Evolutionary conservation across 2,329 filamentous ascomycete genomes (phyloP).

Genomic region (Fusarium secorum): DNA sequence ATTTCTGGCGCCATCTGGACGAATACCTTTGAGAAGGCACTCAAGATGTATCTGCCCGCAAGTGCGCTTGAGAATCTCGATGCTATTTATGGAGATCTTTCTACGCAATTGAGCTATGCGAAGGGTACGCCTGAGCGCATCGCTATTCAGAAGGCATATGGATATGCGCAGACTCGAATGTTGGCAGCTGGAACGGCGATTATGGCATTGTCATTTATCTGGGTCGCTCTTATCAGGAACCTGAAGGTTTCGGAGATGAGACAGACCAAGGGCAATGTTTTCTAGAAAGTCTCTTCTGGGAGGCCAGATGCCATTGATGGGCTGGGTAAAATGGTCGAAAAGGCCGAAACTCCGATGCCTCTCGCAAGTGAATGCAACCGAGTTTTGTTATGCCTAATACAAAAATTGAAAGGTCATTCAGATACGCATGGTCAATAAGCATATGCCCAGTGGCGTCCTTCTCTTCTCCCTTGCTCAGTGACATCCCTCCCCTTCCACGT

Average conservation of each 20-base stretch:
- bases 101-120: background rate
- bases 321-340: background rate
- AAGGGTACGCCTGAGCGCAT: conserved; percentile 2
- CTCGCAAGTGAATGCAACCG: background rate
- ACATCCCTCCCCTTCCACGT: background rate
- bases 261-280: conserved; percentile 28
- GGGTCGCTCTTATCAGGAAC: conserved; percentile 33
- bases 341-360: background rate
- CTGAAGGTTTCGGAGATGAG: conserved; percentile 31
- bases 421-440: background rate
- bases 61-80: background rate
- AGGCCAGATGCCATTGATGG: background rate
- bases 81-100: conserved; percentile 1
- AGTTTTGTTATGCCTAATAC: background rate
- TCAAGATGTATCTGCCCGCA: background rate
- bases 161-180: conserved; percentile 26
- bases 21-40: conserved; percentile 46
- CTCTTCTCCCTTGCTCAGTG: background rate
- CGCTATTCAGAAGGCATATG: conserved; percentile 12
- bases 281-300: background rate
- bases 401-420: background rate
- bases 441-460: background rate
- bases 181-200: conserved; percentile 32
- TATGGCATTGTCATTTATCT: conserved; percentile 26
- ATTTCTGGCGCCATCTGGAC: conserved; percentile 54